Evolutionary conservation across 1,139 yeast species (phyloP).

Genomic region (Lizanozyma gosingica): DNA sequence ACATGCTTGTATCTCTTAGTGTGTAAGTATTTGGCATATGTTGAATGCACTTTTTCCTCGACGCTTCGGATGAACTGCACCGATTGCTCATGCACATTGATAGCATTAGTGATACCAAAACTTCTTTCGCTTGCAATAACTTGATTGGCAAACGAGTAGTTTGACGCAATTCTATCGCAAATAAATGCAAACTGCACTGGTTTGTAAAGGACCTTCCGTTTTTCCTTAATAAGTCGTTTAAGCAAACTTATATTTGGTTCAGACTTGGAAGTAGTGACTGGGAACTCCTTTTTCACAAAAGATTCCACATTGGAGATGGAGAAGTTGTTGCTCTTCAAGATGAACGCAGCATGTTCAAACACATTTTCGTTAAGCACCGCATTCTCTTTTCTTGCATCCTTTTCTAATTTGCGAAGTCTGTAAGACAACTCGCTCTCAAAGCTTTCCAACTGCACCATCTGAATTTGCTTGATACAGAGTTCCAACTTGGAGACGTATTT

Average conservation of each 20-base stretch:
- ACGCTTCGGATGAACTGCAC: constrained; percentile 7
- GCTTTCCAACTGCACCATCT: constrained; percentile 8
- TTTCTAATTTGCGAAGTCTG: constrained; percentile 4
- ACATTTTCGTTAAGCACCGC: constrained; percentile 1
- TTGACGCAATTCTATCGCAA: constrained; percentile 3
- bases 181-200: constrained; percentile 23
- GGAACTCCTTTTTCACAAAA: not conserved
- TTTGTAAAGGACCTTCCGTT: constrained; percentile 15
- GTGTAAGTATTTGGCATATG: constrained; percentile 3
- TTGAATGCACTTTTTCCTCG: constrained; percentile 3
- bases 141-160: not conserved
- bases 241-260: constrained; percentile 7
- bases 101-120: not conserved
- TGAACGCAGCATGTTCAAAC: constrained; percentile 8
- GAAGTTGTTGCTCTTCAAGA: constrained; percentile 6
- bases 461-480: constrained; percentile 8
- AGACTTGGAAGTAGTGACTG: not conserved
- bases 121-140: not conserved
- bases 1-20: constrained; percentile 3
- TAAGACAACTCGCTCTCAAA: constrained; percentile 5
- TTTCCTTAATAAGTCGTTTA: constrained; percentile 11
- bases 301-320: constrained; percentile 3
- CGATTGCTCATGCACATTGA: not conserved
- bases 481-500: constrained; percentile 10
- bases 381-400: constrained; percentile 2